A percentile compares a stretch with the other conserved stretches of the same genome.
phyloP scores from a whole-genome alignment of 495 filamentous ascomycete genomes.

The Aspergillus egyptiacus region DNA sequence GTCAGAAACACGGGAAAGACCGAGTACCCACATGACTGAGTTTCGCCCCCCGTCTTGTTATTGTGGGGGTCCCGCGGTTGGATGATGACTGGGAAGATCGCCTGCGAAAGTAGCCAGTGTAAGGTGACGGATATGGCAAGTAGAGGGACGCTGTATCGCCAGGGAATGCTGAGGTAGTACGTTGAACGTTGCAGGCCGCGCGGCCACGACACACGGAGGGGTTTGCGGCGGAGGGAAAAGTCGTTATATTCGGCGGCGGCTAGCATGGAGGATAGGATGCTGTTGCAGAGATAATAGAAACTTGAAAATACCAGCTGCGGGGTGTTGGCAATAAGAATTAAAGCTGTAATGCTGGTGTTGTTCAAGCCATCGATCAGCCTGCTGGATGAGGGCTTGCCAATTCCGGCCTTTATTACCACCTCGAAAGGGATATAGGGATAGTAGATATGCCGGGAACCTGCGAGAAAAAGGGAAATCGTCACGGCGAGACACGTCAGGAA shows the following conservation, averaged over 20 bases:
- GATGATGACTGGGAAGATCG: conserved; percentile 23
- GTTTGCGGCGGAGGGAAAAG: conserved; percentile 23
- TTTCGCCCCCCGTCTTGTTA: too few species aligned
- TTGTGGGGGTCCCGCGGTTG: too few species aligned
- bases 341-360: conserved; percentile 4
- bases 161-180: conserved; percentile 37
- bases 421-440: too few species aligned
- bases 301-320: conserved; percentile 37
- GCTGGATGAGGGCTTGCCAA: too few species aligned
- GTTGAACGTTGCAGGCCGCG: conserved; percentile 29
- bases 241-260: conserved; percentile 23
- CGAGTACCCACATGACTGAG: too few species aligned
- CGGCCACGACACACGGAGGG: conserved; percentile 33
- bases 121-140: conserved; percentile 16
- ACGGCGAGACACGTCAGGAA: too few species aligned
- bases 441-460: too few species aligned
- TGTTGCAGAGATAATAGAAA: conserved; percentile 33
- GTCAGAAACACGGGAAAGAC: too few species aligned
- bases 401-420: too few species aligned
- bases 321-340: conserved; percentile 30
- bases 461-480: too few species aligned
- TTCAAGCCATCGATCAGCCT: neutral
- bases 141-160: conserved; percentile 33
- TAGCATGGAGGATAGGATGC: conserved; percentile 31
- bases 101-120: conserved; percentile 40